These are phyloP conservation scores for Bryoerythrophyllum caledonicum DNA, from an alignment of 225 moss, liverwort and hornwort species.

Conservation along the genomic window DNA sequence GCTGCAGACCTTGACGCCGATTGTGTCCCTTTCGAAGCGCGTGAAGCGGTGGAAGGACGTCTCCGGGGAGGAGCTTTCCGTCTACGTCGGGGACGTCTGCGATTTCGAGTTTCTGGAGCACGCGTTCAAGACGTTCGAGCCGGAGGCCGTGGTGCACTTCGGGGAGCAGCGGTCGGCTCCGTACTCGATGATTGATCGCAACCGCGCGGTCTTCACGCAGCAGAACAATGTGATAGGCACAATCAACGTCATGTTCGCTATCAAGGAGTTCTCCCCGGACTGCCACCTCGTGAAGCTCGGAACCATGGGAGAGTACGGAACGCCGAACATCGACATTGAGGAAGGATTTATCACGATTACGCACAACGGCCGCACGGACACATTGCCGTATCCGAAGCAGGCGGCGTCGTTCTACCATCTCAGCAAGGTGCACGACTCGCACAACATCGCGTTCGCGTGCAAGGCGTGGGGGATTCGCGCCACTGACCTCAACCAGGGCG, in stretches of 20 bases:
- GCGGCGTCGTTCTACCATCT: constrained; percentile 90
- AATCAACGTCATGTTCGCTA: constrained; percentile 85
- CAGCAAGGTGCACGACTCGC: constrained; percentile 94
- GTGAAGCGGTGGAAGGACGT: constrained; percentile 82
- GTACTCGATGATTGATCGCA: constrained; percentile 97
- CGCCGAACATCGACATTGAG: constrained; percentile 97
- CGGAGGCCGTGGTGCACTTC: constrained; percentile 82
- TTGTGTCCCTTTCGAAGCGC: constrained; percentile 77
- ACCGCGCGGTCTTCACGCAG: constrained; percentile 85
- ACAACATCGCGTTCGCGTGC: constrained; percentile 90
- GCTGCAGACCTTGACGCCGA: constrained; percentile 79
- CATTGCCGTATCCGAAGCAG: constrained; percentile 92
- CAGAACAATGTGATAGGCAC: constrained; percentile 97
- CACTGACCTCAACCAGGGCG: constrained; percentile 95
- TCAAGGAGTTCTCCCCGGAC: constrained; percentile 86
- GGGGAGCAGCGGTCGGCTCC: constrained; percentile 97
- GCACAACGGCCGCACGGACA: constrained; percentile 94
- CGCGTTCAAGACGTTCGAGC: constrained; percentile 73
- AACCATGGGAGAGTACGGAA: constrained; percentile 98
- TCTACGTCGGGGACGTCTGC: constrained; percentile 86
- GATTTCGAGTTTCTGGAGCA: constrained; percentile 96
- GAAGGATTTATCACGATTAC: constrained; percentile 91
- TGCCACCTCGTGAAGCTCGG: constrained; percentile 94
- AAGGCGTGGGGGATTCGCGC: constrained; percentile 94
- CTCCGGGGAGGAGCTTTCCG: constrained; percentile 68